Conservation (phyloP, 139 green algal species). For the Tetradesmus obliquus region DNA sequence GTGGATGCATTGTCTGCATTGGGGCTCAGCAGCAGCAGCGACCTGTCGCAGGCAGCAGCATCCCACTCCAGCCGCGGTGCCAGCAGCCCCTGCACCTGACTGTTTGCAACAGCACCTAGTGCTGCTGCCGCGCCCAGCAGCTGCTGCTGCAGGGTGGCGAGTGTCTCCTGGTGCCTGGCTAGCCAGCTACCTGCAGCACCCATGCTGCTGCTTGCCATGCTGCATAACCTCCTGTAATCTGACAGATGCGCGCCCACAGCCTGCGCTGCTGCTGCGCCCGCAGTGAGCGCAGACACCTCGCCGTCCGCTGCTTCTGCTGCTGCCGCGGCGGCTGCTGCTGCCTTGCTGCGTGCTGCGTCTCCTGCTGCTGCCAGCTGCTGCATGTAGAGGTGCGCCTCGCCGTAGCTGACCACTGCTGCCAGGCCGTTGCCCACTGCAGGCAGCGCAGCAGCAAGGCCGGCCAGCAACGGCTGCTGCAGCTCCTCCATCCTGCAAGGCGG, state of each 20-base stretch:
- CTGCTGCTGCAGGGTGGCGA: neutral
- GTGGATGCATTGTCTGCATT: neutral
- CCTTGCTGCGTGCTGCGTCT: slow-evolving; percentile 17
- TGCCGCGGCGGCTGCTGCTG: neutral
- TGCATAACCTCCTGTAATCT: slow-evolving; percentile 30
- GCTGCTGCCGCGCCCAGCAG: neutral
- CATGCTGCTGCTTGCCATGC: slow-evolving; percentile 14
- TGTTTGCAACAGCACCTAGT: too few relatives aligned
- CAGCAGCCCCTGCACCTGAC: neutral
- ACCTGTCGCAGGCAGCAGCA: neutral
- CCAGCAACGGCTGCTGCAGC: slow-evolving; percentile 33
- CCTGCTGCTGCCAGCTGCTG: slow-evolving; percentile 16
- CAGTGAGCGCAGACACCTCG: slow-evolving; percentile 10
- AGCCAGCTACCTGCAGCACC: slow-evolving; percentile 14
- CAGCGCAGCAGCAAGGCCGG: slow-evolving; percentile 10
- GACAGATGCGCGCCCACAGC: neutral
- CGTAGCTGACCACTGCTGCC: slow-evolving; percentile 19
- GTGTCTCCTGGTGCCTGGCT: slow-evolving; percentile 15
- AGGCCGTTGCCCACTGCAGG: slow-evolving; percentile 33
- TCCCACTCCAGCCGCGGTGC: neutral
- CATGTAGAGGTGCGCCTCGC: slow-evolving; percentile 38
- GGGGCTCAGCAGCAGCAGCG: neutral
- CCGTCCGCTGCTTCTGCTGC: neutral
- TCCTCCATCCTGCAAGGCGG: slow-evolving; percentile 40
- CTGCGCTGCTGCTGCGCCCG: neutral